Evolutionary conservation across 2,329 filamentous ascomycete species (phyloP).

Genomic region (Beauveria varroae): DNA sequence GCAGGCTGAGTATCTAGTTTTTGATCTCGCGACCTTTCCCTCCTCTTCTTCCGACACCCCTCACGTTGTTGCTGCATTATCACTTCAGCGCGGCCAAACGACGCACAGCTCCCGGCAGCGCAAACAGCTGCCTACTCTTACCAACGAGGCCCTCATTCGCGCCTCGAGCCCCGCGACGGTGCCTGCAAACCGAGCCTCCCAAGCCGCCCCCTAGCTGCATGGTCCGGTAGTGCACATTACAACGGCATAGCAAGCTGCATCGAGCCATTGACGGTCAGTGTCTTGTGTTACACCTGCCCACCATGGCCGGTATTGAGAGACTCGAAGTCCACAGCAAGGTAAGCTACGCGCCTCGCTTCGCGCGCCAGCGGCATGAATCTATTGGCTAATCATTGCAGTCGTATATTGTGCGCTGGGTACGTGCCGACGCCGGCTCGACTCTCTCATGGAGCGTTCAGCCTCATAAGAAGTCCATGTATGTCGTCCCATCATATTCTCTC

Average conservation of each 20-base stretch:
- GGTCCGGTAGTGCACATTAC: neutral
- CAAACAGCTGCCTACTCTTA: neutral
- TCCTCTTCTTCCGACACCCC: neutral
- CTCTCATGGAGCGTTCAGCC: constrained; percentile 98
- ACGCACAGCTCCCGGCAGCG: neutral
- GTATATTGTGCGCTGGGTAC: constrained; percentile 96
- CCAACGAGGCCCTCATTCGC: neutral
- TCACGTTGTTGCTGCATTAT: neutral
- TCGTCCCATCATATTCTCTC: constrained; percentile 2
- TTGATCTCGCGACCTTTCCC: neutral
- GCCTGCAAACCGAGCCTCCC: neutral
- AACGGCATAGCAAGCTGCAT: neutral
- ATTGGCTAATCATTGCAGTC: constrained; percentile 52
- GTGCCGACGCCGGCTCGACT: constrained; percentile 81
- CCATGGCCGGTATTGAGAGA: constrained; percentile 92
- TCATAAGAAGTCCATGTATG: constrained; percentile 89
- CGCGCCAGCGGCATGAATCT: neutral
- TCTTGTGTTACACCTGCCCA: constrained; percentile 11
- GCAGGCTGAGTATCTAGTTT: neutral
- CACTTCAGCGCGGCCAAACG: neutral
- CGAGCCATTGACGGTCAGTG: neutral
- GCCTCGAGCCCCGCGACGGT: neutral
- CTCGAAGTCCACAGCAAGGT: constrained; percentile 97
- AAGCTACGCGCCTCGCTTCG: constrained; percentile 17
- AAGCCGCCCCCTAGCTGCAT: neutral